These are phyloP conservation scores for Paramecium sexaurelia DNA, from an alignment of 73 alveolate genomes.

Conservation along the genomic window DNA sequence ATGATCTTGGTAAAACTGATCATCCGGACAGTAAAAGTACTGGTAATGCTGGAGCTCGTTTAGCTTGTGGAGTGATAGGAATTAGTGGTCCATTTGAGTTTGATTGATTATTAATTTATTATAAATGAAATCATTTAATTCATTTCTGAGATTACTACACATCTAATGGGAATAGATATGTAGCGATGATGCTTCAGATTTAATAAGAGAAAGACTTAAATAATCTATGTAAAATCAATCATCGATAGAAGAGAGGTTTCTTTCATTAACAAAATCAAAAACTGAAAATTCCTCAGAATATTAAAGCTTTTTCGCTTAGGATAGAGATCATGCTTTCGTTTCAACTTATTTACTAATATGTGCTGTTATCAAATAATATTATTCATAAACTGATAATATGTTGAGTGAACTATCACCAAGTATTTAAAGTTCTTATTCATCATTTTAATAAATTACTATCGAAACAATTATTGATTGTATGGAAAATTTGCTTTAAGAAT, in stretches of 20 bases:
- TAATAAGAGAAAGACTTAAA: neutral
- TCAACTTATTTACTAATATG: neutral
- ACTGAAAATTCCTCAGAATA: neutral
- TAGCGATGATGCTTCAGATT: neutral
- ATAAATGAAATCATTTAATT: neutral
- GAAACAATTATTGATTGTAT: neutral
- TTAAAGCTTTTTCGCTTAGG: neutral
- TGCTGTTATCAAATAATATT: neutral
- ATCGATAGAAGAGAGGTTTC: neutral
- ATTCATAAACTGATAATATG: constrained; percentile 28
- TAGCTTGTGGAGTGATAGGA: constrained; percentile 86
- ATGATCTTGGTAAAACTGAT: constrained; percentile 85
- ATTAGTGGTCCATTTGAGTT: constrained; percentile 72
- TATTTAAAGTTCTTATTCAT: neutral
- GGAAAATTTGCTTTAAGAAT: neutral
- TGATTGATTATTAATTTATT: constrained; percentile 17
- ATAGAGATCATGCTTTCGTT: neutral
- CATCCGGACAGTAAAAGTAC: constrained; percentile 81
- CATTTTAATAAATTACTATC: neutral
- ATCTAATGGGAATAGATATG: constrained; percentile 10
- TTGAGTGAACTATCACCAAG: neutral
- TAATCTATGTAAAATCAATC: neutral
- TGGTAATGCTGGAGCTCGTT: constrained; percentile 91
- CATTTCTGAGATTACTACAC: constrained; percentile 14
- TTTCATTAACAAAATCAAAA: neutral